Conservation (phyloP, 768 basidiomycete species). For the Thelephora ganbajun region DNA sequence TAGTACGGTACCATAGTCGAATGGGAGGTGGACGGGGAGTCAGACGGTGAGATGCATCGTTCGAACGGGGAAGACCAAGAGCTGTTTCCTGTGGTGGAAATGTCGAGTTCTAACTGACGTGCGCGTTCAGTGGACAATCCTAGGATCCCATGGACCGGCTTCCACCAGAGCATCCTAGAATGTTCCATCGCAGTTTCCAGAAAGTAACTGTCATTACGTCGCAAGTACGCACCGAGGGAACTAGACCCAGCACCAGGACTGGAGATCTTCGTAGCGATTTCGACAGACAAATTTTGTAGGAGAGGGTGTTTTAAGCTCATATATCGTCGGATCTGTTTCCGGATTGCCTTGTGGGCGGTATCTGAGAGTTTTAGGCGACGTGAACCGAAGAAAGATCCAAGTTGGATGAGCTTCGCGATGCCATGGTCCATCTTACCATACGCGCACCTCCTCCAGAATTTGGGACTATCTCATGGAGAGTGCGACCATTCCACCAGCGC, state of each 20-base stretch:
- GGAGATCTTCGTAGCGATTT: slow-evolving; percentile 29
- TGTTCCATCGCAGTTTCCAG: slow-evolving; percentile 25
- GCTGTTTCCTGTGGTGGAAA: slow-evolving; percentile 7
- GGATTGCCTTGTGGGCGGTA: slow-evolving; percentile 21
- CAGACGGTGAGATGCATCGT: slow-evolving; percentile 8
- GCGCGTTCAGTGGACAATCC: slow-evolving; percentile 18
- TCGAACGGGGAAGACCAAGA: slow-evolving; percentile 4
- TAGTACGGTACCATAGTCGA: slow-evolving; percentile 15
- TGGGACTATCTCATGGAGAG: no score
- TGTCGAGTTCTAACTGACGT: slow-evolving; percentile 6
- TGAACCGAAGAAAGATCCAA: no score
- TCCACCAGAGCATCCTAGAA: slow-evolving; percentile 39
- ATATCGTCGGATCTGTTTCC: no score
- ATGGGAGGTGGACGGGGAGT: slow-evolving; percentile 17
- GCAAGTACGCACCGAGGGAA: slow-evolving; percentile 54
- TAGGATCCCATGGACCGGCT: slow-evolving; percentile 35
- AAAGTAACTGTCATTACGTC: slow-evolving; percentile 59
- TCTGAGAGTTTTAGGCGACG: slow-evolving; percentile 39
- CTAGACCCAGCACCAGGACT: slow-evolving; percentile 22
- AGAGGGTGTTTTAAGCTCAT: slow-evolving; percentile 45
- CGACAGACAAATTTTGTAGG: slow-evolving; percentile 16
- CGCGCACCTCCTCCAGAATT: no score
- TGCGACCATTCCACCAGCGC: no score
- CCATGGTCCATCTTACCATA: no score
- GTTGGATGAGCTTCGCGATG: no score